These are phyloP conservation scores for Paramecium bursaria DNA, from an alignment of 73 alveolate species.

Conservation along the genomic window DNA sequence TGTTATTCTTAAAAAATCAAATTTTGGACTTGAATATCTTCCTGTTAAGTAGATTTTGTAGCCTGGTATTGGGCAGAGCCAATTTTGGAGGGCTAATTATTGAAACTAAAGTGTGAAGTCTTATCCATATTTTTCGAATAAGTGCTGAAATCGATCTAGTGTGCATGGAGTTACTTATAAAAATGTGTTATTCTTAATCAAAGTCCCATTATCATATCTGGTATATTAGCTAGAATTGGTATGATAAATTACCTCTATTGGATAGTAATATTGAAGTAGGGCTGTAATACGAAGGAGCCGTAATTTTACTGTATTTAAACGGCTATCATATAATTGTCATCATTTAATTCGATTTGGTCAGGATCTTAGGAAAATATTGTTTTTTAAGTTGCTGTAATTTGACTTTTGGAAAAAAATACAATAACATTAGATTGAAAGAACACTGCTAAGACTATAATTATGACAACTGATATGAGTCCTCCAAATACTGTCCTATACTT, in stretches of 20 bases:
- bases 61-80: not conserved
- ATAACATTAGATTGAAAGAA: slow-evolving; percentile 13
- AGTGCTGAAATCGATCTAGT: not conserved
- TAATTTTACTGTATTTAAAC: not conserved
- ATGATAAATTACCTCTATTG: not conserved
- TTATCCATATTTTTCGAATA: not conserved
- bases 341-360: not conserved
- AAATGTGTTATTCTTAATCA: not conserved
- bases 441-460: not conserved
- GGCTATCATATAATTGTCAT: slow-evolving; percentile 32
- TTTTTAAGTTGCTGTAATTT: not conserved
- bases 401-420: slow-evolving; percentile 4
- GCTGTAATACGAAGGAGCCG: not conserved
- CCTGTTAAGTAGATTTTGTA: not conserved
- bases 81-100: not conserved
- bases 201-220: slow-evolving; percentile 19
- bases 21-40: not conserved
- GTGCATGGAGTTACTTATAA: slow-evolving; percentile 13
- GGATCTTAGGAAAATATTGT: not conserved
- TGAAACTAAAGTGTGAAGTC: not conserved
- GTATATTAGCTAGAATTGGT: not conserved
- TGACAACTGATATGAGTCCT: slow-evolving; percentile 2
- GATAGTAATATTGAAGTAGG: slow-evolving; percentile 3
- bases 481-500: slow-evolving; percentile 35
- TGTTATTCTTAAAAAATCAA: not conserved